Evolutionary conservation across 2,329 filamentous ascomycete genomes (phyloP).

Genomic region (Epicoccum nigrum): DNA sequence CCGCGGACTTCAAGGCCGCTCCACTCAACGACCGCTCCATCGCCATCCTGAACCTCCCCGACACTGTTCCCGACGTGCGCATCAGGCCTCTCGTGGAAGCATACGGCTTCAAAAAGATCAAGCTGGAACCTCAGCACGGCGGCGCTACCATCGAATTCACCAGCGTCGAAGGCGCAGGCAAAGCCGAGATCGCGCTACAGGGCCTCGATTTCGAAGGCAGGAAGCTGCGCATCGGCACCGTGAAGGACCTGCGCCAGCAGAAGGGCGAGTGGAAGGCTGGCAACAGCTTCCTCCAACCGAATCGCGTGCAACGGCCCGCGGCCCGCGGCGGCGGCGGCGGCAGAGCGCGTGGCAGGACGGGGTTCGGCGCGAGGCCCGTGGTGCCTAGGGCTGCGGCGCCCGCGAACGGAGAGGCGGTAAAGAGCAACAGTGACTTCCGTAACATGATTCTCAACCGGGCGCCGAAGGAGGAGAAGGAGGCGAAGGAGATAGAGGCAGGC

Average conservation of each 20-base stretch:
- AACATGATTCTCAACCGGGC: conserved; percentile 57
- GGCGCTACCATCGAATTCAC: conserved; percentile 86
- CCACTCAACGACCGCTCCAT: conserved; percentile 68
- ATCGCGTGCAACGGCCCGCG: conserved; percentile 36
- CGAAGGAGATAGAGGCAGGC: too few relatives aligned
- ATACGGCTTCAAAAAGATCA: conserved; percentile 76
- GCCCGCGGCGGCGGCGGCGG: conserved; percentile 35
- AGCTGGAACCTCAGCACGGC: conserved; percentile 79
- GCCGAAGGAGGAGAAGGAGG: conserved; percentile 22
- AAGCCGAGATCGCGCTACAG: conserved; percentile 61
- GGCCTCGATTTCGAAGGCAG: conserved; percentile 48
- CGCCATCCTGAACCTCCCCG: conserved; percentile 82
- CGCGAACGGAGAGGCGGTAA: conserved; percentile 41
- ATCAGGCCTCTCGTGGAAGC: conserved; percentile 75
- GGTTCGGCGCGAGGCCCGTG: conserved; percentile 38
- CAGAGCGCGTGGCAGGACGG: conserved; percentile 36
- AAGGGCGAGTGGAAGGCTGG: conserved; percentile 48
- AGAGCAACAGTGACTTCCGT: conserved; percentile 65
- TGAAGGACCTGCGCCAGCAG: conserved; percentile 54
- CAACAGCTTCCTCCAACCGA: conserved; percentile 39
- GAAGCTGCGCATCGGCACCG: conserved; percentile 55
- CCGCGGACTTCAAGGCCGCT: conserved; percentile 18
- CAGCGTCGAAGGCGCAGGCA: conserved; percentile 73
- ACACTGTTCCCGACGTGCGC: conserved; percentile 89
- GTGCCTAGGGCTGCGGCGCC: conserved; percentile 23